Evolutionary conservation across 2,329 filamentous ascomycete genomes (phyloP).

Genomic region (Dactylellina haptotyla): DNA sequence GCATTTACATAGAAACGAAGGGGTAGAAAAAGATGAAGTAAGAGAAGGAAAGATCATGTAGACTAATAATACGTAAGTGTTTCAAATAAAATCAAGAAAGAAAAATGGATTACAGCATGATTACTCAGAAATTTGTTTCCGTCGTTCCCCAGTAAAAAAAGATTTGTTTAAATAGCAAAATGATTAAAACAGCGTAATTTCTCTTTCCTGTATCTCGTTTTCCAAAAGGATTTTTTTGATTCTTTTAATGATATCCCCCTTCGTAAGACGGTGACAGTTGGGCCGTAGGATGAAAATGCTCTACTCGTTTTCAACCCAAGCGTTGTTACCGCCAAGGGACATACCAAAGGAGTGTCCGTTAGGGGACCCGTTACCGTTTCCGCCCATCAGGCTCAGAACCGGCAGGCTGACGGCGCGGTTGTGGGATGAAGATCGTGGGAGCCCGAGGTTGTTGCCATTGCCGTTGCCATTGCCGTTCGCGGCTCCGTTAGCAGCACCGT

Average conservation of each 20-base stretch:
- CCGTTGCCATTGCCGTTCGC: conserved; percentile 60
- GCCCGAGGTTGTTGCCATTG: conserved; percentile 56
- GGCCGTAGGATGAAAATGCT: background rate
- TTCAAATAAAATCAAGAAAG: conserved; percentile 15
- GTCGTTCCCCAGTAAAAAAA: conserved; percentile 38
- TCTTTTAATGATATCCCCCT: background rate
- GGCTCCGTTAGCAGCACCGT: conserved; percentile 49
- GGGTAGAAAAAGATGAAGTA: conserved; percentile 11
- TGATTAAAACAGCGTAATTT: conserved; percentile 40
- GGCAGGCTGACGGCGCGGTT: conserved; percentile 91
- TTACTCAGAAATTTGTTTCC: conserved; percentile 46
- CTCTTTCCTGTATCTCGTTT: conserved; percentile 51
- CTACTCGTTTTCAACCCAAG: conserved; percentile 52
- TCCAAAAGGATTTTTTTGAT: conserved; percentile 3
- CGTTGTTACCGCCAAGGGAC: conserved; percentile 44
- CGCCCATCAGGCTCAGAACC: conserved; percentile 72
- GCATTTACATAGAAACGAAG: conserved; percentile 54
- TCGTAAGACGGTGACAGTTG: background rate
- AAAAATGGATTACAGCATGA: conserved; percentile 49
- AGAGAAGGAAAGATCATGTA: conserved; percentile 19
- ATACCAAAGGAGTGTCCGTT: conserved; percentile 65
- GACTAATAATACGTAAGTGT: conserved; percentile 49
- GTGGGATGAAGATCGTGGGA: conserved; percentile 68
- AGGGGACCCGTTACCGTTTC: conserved; percentile 67
- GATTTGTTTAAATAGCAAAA: background rate